These are phyloP conservation scores for Hanseniaspora pseudoguilliermondii DNA, from an alignment of 805 yeast genomes.

Conservation along the genomic window DNA sequence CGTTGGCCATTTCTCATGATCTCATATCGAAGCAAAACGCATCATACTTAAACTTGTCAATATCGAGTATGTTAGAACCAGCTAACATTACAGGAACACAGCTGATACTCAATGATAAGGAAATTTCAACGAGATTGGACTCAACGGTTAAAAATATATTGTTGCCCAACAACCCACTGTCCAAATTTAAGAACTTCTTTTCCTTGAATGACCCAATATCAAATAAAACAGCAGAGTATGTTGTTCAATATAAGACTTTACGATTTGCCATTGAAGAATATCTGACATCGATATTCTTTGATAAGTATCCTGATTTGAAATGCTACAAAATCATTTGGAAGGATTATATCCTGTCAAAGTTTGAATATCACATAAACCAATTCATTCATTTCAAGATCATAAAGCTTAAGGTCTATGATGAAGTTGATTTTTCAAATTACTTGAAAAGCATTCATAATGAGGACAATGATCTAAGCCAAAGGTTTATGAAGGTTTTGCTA, in stretches of 20 bases:
- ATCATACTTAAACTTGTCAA: neutral
- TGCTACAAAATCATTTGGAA: conserved; percentile 19
- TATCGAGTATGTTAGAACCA: neutral
- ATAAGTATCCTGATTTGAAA: neutral
- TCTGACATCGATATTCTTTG: conserved; percentile 8
- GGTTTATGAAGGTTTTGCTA: neutral
- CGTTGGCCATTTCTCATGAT: neutral
- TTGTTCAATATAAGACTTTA: neutral
- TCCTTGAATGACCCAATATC: neutral
- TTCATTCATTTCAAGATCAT: conserved; percentile 6
- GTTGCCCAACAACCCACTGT: conserved; percentile 2
- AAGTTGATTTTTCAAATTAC: neutral
- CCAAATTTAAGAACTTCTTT: neutral
- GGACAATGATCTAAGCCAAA: neutral
- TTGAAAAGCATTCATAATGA: neutral
- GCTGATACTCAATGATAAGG: conserved; percentile 16
- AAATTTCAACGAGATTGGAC: neutral
- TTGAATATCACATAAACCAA: conserved; percentile 18
- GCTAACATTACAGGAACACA: neutral
- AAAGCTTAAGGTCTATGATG: conserved; percentile 10
- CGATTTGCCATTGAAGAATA: neutral
- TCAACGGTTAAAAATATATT: neutral
- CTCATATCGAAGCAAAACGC: neutral
- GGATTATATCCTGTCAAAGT: conserved; percentile 16
- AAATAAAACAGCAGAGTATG: neutral